Percentiles rank a stretch among this genome's conserved stretches.
phyloP scores from a whole-genome alignment of 495 filamentous ascomycete species.

The Penicillium verhagenii region DNA sequence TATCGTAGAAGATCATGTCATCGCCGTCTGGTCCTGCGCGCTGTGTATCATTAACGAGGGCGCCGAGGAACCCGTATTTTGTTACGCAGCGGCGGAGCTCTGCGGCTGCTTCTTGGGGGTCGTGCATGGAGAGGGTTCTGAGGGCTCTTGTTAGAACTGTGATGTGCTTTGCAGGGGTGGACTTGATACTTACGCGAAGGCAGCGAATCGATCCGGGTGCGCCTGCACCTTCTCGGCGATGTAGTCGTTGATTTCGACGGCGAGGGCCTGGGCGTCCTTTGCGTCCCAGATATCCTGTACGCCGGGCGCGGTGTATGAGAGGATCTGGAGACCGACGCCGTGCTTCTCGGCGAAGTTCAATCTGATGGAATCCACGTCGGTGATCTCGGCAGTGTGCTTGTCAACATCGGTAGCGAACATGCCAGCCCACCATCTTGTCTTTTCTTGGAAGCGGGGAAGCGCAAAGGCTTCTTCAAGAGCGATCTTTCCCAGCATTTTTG shows the following conservation, averaged over 20 bases:
- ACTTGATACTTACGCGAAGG: constrained; percentile 43
- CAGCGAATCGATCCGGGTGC: constrained; percentile 54
- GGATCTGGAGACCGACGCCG: constrained; percentile 60
- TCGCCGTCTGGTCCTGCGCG: constrained; percentile 48
- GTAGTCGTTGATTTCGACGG: constrained; percentile 57
- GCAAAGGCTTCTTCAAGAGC: constrained; percentile 53
- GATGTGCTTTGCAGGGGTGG: neutral
- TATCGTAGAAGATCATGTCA: constrained; percentile 60
- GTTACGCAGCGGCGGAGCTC: constrained; percentile 57
- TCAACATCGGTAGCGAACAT: constrained; percentile 45
- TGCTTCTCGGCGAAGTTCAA: constrained; percentile 54
- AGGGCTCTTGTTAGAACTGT: neutral
- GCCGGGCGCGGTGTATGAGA: constrained; percentile 56
- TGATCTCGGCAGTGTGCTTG: constrained; percentile 43
- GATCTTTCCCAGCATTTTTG: constrained; percentile 51
- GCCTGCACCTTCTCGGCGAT: constrained; percentile 50
- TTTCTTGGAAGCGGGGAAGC: constrained; percentile 47
- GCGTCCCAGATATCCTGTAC: constrained; percentile 56
- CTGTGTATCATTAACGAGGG: constrained; percentile 60
- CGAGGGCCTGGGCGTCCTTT: constrained; percentile 43
- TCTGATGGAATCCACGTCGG: constrained; percentile 50
- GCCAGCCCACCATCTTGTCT: constrained; percentile 47
- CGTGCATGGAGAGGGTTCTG: constrained; percentile 54
- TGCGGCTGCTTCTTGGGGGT: constrained; percentile 50
- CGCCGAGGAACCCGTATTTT: constrained; percentile 56